phyloP scores from a whole-genome alignment of 805 yeast species.

The Teunomyces gatunensis region DNA sequence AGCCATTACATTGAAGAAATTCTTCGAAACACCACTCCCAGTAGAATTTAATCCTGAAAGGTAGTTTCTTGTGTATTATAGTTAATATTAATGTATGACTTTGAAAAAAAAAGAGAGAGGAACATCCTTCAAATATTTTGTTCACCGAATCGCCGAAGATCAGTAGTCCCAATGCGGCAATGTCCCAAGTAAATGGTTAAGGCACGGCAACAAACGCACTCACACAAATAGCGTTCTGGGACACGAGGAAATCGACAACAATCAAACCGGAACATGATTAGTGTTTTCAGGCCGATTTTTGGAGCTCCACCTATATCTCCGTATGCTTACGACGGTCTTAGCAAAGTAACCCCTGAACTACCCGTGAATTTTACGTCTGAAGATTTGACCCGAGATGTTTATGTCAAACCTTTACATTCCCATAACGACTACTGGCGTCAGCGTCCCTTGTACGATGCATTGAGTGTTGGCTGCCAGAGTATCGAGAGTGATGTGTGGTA shows the following conservation, averaged over 20 bases:
- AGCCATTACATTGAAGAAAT: conserved; percentile 19
- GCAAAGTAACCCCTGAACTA: conserved; percentile 15
- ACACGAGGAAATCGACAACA: not conserved
- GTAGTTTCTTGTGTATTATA: not conserved
- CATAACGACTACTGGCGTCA: conserved; percentile 71
- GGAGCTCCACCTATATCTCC: not conserved
- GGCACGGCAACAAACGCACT: not conserved
- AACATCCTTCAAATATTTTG: not conserved
- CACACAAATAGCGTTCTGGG: not conserved
- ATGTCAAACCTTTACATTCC: conserved; percentile 52
- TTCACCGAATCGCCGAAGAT: not conserved
- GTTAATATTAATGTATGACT: not conserved
- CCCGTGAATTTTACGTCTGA: conserved; percentile 23
- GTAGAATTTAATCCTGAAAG: not conserved
- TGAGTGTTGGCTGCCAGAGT: conserved; percentile 52
- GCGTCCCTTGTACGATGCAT: conserved; percentile 57
- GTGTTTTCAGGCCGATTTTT: conserved; percentile 13
- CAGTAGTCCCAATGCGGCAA: not conserved
- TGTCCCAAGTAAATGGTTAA: not conserved
- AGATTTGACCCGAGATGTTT: conserved; percentile 33
- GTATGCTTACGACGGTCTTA: conserved; percentile 8
- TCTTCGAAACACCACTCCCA: not conserved
- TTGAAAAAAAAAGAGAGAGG: not conserved
- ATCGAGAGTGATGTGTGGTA: conserved; percentile 70
- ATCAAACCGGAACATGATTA: conserved; percentile 11